Evolutionary conservation across 106 monocot genomes (phyloP), one percentile per base, ranked within the genome.

Genomic region (Platanthera guangdongensis): DNA sequence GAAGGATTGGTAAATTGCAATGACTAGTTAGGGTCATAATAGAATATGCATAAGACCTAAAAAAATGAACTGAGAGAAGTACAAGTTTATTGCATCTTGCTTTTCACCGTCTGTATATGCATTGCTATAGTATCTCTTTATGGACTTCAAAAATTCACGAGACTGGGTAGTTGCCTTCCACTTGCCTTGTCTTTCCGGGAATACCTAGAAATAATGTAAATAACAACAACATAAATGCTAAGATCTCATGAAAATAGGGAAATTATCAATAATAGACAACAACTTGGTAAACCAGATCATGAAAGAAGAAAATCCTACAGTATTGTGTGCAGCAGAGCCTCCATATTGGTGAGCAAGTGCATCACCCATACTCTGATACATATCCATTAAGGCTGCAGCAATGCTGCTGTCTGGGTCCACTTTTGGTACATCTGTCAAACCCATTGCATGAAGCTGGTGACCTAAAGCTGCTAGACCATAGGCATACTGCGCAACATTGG

Each of bases 141-240:
- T 99, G 32, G 99, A 92, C 70, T 99, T 99, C 65, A 99, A 54
- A 84, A 99, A 92, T 57, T 99, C 99, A 81, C 94, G 94, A 79
- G 99, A 99, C 50, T 94, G 99, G 5, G 99, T 94, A 72, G 99
- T 99, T 55, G 99, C 99, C 79, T 90, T 99, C 94, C 94, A 99
- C 59, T 90, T 99, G 52, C 99, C 99, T 92, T 99, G 99, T 77
- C 94, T 94, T 83, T 99, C 99, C 76, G 92, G 83, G 76, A 99
- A 99, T 60, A 99, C 94, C 99, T 97, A 76, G 52, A 84, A 81
- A 74, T 8, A 75, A 47, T 13, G 47, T 52, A 77, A 74, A 60
- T 69, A n/a, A n/a, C n/a, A 68, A 7, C 18, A 50, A 18, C 51
- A 15, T 15, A 70, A 16, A 70, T 47, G 45, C 3, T 11, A 30